phyloP scores from a whole-genome alignment of 1,284 basidiomycete species.

The Flammula alnicola region DNA sequence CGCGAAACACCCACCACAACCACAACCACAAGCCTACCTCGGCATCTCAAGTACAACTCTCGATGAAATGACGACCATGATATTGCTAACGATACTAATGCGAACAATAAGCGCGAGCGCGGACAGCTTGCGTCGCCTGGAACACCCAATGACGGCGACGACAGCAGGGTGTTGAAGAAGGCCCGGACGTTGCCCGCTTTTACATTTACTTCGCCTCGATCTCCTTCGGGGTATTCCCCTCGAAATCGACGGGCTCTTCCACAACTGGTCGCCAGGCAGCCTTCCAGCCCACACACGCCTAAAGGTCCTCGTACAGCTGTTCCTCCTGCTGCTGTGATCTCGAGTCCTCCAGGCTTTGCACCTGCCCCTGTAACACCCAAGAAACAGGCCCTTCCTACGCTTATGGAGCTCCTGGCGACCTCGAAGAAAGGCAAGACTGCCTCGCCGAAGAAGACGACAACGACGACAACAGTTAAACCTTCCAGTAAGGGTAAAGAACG shows the following conservation, averaged over 20 bases:
- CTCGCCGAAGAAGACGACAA: no score
- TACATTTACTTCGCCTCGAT: neutral
- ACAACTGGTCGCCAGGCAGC: neutral
- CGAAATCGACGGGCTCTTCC: no score
- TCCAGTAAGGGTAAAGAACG: no score
- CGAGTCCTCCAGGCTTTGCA: neutral
- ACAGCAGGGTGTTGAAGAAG: slow-evolving; percentile 19
- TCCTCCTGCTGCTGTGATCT: neutral
- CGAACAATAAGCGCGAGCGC: slow-evolving; percentile 17
- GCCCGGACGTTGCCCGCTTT: slow-evolving; percentile 18
- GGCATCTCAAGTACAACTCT: neutral
- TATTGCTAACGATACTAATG: slow-evolving; percentile 7
- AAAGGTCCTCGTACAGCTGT: neutral
- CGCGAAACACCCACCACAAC: neutral
- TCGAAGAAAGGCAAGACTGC: slow-evolving; percentile 21
- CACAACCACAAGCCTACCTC: slow-evolving; percentile 2
- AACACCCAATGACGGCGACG: neutral
- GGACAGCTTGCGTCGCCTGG: neutral
- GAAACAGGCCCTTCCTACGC: slow-evolving; percentile 19
- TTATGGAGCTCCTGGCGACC: slow-evolving; percentile 28
- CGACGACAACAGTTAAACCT: no score
- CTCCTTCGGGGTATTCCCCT: no score
- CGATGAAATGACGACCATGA: no score
- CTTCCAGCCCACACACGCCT: neutral
- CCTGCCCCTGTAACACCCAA: slow-evolving; percentile 10